Base-by-base conservation (phyloP, 305 asterid species). In the Fraxinus albicans region DNA sequence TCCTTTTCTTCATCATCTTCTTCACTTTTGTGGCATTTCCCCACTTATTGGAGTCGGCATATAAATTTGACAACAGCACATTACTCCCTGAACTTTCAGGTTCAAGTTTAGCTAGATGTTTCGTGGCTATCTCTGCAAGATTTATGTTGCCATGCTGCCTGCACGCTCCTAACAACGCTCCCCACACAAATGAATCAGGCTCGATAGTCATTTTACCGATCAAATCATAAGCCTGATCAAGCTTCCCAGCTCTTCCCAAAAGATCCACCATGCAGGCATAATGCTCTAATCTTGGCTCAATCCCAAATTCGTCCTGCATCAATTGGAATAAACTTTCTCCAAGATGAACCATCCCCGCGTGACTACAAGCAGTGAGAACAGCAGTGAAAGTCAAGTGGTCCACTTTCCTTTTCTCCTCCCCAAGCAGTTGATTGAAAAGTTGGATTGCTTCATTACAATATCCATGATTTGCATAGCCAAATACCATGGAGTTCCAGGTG, bases 401-500 rank as follows among this genome's bases (percentile, higher is more conserved):
- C 9, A 84, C 77, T 80, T 87, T 89, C 19, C 63, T 50, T 42
- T 84, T 91, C 50, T 88, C 93, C 77, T 85, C 84, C 60, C 79
- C 86, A 33, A 85, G 67, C 97, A 94, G 90, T 75, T 84, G 78
- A 77, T 83, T 47, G 80, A 93, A 93, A 76, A 94, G 90, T 10
- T 84, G 88, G n/a, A 93, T 86, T 23, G 97, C 94, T 85, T 91
- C 88, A 0, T 74, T 31, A 60, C 94, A 88, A 72, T 78, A 84
- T 77, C 97, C 98, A 69, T 94, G 91, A 85, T 94, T 93, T 4
- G 96, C 96, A 8, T 81, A 94, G 5, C 95, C 96, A 47, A 93
- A 93, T 79, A 94, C 87, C 95, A 94, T 90, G n/a, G 96, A 88
- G 86, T 92, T 94, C 95, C 95, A 93, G 0, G 96, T 88, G 27